Base-by-base conservation (phyloP, 2,329 filamentous ascomycete genomes). In the Paecilomyces dactylethromorphus region DNA sequence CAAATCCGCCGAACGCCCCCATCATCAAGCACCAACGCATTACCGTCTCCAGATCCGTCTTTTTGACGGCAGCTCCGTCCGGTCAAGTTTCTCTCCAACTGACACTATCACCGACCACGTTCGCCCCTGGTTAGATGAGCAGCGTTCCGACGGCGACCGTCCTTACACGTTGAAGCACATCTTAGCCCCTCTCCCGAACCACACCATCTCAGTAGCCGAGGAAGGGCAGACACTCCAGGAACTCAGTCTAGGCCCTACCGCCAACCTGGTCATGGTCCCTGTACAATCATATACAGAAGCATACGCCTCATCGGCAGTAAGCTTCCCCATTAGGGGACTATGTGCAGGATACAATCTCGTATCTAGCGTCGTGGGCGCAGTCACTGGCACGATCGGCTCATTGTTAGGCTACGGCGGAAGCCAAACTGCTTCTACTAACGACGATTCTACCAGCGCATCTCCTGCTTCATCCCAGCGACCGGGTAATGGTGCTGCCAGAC, bases 161-260 rank as follows among this genome's bases (percentile, higher is more conserved):
- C 90, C 91, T 0, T 97, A 92, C 73, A 88, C 83, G 12, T 92
- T 97, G 76, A 91, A 92, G 69, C 85, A 95, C 54, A 87, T 97
- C 35, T 81, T 95, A 2, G 87, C 89, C 0, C 92, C 92, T 0
- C 77, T 86, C 21, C 90, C 91, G 1, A 94, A 88, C 70, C 85
- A 84, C 62, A 85, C 83, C 10, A 86, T 97, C 59, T 87, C 88
- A 33, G 83, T 87, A 3, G 81, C 84, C 0, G 92, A 97, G 62
- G 93, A 97, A 73, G 81, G 80, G 35, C 79, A 87, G 63, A 80
- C 82, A 0, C 80, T 97, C 0, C 76, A 80, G 13, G 86, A 89
- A 4, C 81, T 96, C 7, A 90, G 87, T 0, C 79, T 96, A 0
- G 82, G 85, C 0, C 92, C 92, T 0, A 92, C 86, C 4, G 89